Evolutionary conservation across 2,329 filamentous ascomycete genomes (phyloP).

Genomic region (Salinomyces thailandicus): DNA sequence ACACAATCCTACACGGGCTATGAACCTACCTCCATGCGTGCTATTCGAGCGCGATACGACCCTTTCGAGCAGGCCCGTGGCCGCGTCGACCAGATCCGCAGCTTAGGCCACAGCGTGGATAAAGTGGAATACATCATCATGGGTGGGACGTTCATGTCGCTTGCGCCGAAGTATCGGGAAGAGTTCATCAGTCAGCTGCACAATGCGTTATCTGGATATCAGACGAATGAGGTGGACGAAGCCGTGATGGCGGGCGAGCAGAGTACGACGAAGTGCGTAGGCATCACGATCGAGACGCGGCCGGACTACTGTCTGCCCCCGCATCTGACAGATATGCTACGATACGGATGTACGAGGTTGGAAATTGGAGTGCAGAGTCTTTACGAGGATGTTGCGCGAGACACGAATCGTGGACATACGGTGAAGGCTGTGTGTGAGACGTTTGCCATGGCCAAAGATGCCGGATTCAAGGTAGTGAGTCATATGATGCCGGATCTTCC

Average conservation of each 20-base stretch:
- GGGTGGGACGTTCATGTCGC: slow-evolving; percentile 98
- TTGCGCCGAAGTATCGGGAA: slow-evolving; percentile 79
- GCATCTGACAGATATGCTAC: slow-evolving; percentile 90
- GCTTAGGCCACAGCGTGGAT: slow-evolving; percentile 90
- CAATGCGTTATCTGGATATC: slow-evolving; percentile 92
- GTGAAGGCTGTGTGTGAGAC: slow-evolving; percentile 93
- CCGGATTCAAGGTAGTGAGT: slow-evolving; percentile 96
- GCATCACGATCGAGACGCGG: slow-evolving; percentile 94
- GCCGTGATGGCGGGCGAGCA: slow-evolving; percentile 89
- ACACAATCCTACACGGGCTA: slow-evolving; percentile 98
- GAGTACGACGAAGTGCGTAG: slow-evolving; percentile 95
- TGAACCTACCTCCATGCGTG: slow-evolving; percentile 96
- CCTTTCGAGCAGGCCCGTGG: slow-evolving; percentile 95
- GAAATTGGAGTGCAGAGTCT: slow-evolving; percentile 94
- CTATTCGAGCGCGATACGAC: slow-evolving; percentile 92
- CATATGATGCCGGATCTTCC: slow-evolving; percentile 99
- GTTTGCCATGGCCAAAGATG: slow-evolving; percentile 93
- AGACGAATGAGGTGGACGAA: slow-evolving; percentile 88
- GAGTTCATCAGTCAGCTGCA: slow-evolving; percentile 92
- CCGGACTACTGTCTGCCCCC: slow-evolving; percentile 94
- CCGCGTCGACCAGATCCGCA: slow-evolving; percentile 91
- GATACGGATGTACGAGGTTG: slow-evolving; percentile 91
- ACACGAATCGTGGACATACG: slow-evolving; percentile 94
- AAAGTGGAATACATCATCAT: slow-evolving; percentile 99
- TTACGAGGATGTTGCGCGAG: slow-evolving; percentile 95